These are phyloP conservation scores for Juglanconis sp. DNA, from an alignment of 2,329 filamentous ascomycete genomes.

Conservation along the genomic window DNA sequence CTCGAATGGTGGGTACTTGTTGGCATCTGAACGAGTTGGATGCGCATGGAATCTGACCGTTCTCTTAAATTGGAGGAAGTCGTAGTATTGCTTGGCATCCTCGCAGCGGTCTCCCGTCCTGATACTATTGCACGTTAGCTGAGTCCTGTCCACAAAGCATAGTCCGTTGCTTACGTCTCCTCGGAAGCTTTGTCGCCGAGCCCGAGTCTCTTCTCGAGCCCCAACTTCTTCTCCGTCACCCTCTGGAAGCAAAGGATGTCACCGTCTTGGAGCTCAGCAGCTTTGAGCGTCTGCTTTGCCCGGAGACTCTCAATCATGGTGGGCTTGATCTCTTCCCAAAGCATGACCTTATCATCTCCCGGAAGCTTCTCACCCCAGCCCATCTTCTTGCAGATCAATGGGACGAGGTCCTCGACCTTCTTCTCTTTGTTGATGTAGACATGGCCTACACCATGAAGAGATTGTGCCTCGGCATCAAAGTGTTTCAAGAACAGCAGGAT, in stretches of 20 bases:
- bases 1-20: slow-evolving; percentile 65
- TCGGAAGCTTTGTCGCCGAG: slow-evolving; percentile 35
- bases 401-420: slow-evolving; percentile 80
- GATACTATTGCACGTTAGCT: slow-evolving; percentile 21
- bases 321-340: slow-evolving; percentile 98
- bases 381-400: slow-evolving; percentile 78
- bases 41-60: slow-evolving; percentile 74
- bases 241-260: slow-evolving; percentile 95
- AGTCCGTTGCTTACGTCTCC: slow-evolving; percentile 26
- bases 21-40: slow-evolving; percentile 51
- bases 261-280: slow-evolving; percentile 93
- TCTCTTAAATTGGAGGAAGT: slow-evolving; percentile 84
- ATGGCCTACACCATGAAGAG: slow-evolving; percentile 72
- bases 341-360: slow-evolving; percentile 56
- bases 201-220: slow-evolving; percentile 36
- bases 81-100: slow-evolving; percentile 85
- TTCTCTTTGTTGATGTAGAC: slow-evolving; percentile 85
- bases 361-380: slow-evolving; percentile 75
- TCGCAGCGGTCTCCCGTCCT: slow-evolving; percentile 53
- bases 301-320: slow-evolving; percentile 96
- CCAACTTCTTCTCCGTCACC: slow-evolving; percentile 46
- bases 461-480: slow-evolving; percentile 77
- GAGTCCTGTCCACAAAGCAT: slow-evolving; percentile 1
- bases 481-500: slow-evolving; percentile 91
- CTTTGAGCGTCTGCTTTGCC: slow-evolving; percentile 80